phyloP scores from a whole-genome alignment of 2,329 filamentous ascomycete species.

The Penicillium sclerotiorum region DNA sequence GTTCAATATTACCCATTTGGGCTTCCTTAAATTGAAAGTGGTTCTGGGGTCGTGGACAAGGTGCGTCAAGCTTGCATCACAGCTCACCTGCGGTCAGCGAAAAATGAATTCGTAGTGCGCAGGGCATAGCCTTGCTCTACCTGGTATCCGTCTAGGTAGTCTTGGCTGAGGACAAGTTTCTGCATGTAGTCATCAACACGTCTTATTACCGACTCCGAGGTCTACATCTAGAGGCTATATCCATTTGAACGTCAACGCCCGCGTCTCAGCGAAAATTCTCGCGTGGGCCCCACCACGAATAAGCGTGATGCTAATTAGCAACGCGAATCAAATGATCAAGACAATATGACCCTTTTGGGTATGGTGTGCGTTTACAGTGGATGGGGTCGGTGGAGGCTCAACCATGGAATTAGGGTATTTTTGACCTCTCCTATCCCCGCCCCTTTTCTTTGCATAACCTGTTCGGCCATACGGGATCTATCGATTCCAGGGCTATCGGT shows the following conservation, averaged over 20 bases:
- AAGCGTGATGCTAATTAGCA: conserved; percentile 23
- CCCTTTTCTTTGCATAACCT: conserved; percentile 21
- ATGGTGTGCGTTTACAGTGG: conserved; percentile 17
- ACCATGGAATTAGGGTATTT: conserved; percentile 29
- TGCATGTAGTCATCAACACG: too few relatives aligned
- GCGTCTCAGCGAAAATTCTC: conserved; percentile 15
- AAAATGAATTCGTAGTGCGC: background rate
- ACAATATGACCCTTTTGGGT: conserved; percentile 29
- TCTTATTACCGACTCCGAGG: too few relatives aligned
- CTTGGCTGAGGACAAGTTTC: too few relatives aligned
- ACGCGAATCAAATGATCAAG: conserved; percentile 24
- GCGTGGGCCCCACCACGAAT: conserved; percentile 18
- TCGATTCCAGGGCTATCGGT: too few relatives aligned
- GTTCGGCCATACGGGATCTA: too few relatives aligned
- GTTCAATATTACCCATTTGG: conserved; percentile 15
- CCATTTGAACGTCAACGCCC: background rate
- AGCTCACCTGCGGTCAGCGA: background rate
- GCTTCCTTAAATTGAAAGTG: conserved; percentile 22
- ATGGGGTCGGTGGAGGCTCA: conserved; percentile 32
- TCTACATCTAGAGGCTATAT: too few relatives aligned
- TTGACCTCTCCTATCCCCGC: conserved; percentile 19
- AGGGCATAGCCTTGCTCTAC: background rate
- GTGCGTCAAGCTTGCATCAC: conserved; percentile 18
- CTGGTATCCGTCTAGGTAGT: too few relatives aligned
- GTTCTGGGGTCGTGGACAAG: conserved; percentile 27